Conservation (phyloP, 208 protist species). For the Acanthamoeba lenticulata region DNA sequence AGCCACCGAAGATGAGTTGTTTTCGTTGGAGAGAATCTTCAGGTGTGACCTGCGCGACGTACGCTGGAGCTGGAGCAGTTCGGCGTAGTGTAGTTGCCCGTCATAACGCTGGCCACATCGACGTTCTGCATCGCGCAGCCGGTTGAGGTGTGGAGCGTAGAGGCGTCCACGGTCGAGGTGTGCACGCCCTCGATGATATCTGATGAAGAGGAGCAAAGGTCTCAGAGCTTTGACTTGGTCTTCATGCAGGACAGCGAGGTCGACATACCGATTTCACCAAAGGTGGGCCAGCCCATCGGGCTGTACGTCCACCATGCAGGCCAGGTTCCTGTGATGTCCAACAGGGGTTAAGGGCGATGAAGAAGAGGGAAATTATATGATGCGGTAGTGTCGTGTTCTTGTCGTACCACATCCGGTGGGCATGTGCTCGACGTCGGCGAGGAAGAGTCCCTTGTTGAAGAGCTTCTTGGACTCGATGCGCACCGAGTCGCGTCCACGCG, state of each 20-base stretch:
- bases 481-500: background rate
- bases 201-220: background rate
- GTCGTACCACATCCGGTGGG: background rate
- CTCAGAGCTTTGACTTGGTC: background rate
- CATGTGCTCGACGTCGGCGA: background rate
- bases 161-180: background rate
- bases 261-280: background rate
- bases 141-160: background rate
- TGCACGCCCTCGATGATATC: slow-evolving; percentile 24
- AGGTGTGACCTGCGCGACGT: background rate
- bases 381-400: background rate
- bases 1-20: too few relatives aligned
- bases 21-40: too few relatives aligned
- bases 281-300: background rate
- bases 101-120: background rate
- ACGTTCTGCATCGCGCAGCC: background rate
- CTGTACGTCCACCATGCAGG: background rate
- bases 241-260: background rate
- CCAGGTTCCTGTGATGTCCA: background rate
- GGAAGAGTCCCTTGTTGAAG: background rate
- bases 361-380: too few relatives aligned
- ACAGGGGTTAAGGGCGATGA: background rate
- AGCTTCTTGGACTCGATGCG: background rate
- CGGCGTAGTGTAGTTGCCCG: background rate
- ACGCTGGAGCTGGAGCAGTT: background rate